These are phyloP conservation scores for Saccharomycopsis amapae DNA, from an alignment of 805 yeast species.

Conservation along the genomic window DNA sequence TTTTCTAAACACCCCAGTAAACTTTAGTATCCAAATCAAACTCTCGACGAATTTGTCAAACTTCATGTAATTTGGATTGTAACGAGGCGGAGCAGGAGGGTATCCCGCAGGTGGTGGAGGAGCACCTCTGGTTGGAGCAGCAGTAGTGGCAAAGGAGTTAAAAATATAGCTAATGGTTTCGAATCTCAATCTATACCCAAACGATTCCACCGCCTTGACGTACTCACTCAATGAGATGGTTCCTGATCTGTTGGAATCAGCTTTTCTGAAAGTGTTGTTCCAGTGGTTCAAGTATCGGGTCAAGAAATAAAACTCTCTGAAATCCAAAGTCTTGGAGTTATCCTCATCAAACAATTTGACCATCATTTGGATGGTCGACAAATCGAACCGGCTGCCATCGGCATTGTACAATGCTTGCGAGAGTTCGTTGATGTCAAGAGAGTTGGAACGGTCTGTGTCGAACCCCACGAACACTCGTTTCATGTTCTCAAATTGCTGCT, in stretches of 20 bases:
- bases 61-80: slow-evolving; percentile 39
- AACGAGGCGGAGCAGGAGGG: slow-evolving; percentile 27
- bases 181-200: slow-evolving; percentile 57
- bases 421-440: slow-evolving; percentile 44
- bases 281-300: slow-evolving; percentile 66
- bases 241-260: slow-evolving; percentile 50
- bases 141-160: slow-evolving; percentile 41
- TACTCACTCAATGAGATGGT: slow-evolving; percentile 61
- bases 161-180: slow-evolving; percentile 52
- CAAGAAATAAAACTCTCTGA: slow-evolving; percentile 56
- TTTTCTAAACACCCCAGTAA: slow-evolving; percentile 73
- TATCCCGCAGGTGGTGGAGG: slow-evolving; percentile 29
- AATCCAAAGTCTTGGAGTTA: slow-evolving; percentile 38
- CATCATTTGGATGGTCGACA: slow-evolving; percentile 55
- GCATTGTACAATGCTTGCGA: slow-evolving; percentile 54
- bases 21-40: slow-evolving; percentile 63
- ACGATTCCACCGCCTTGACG: slow-evolving; percentile 50
- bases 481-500: slow-evolving; percentile 1
- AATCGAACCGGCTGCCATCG: slow-evolving; percentile 55
- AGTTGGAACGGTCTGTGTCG: slow-evolving; percentile 9
- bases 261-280: slow-evolving; percentile 54
- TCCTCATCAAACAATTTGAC: slow-evolving; percentile 52
- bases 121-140: slow-evolving; percentile 6
- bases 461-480: slow-evolving; percentile 7
- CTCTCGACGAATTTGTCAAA: slow-evolving; percentile 79